These are phyloP conservation scores for Magnusiomyces clavatus DNA, from an alignment of 1,139 yeast species.

Conservation along the genomic window DNA sequence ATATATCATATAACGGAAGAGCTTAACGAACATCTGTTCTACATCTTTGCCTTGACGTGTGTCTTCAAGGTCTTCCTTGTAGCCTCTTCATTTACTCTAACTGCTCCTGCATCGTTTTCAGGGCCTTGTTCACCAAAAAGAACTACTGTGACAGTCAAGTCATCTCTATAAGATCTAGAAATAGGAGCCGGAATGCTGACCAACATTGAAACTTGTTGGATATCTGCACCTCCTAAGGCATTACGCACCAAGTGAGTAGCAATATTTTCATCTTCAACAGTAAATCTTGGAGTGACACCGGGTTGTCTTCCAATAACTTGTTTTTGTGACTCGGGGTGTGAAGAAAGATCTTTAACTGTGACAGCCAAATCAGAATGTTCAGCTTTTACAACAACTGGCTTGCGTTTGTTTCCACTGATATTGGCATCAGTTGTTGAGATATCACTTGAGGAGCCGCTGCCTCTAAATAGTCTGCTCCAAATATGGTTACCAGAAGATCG, in stretches of 20 bases:
- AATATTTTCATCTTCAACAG: slow-evolving; percentile 72
- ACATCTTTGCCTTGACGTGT: slow-evolving; percentile 13
- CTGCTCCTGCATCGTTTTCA: slow-evolving; percentile 11
- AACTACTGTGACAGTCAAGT: slow-evolving; percentile 89
- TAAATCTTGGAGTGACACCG: slow-evolving; percentile 36
- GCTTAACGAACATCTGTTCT: neutral
- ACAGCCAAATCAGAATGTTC: slow-evolving; percentile 14
- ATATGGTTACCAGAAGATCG: slow-evolving; percentile 4
- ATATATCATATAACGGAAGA: neutral
- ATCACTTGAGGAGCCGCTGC: neutral
- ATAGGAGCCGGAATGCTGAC: slow-evolving; percentile 91
- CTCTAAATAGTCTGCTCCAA: slow-evolving; percentile 14
- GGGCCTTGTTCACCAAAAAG: slow-evolving; percentile 57
- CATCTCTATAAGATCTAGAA: slow-evolving; percentile 90
- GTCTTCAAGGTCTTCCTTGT: slow-evolving; percentile 14
- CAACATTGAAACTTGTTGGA: slow-evolving; percentile 79
- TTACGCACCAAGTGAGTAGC: slow-evolving; percentile 91
- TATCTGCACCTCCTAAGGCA: slow-evolving; percentile 80
- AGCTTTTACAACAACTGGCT: neutral
- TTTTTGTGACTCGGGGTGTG: slow-evolving; percentile 44
- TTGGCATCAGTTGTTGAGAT: slow-evolving; percentile 2
- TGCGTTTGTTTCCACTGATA: slow-evolving; percentile 8
- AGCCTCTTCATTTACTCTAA: slow-evolving; percentile 13
- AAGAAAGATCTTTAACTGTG: slow-evolving; percentile 30
- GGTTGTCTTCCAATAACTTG: slow-evolving; percentile 45